Base-by-base conservation (phyloP, 345 rosid species). In the Salix viminalis region DNA sequence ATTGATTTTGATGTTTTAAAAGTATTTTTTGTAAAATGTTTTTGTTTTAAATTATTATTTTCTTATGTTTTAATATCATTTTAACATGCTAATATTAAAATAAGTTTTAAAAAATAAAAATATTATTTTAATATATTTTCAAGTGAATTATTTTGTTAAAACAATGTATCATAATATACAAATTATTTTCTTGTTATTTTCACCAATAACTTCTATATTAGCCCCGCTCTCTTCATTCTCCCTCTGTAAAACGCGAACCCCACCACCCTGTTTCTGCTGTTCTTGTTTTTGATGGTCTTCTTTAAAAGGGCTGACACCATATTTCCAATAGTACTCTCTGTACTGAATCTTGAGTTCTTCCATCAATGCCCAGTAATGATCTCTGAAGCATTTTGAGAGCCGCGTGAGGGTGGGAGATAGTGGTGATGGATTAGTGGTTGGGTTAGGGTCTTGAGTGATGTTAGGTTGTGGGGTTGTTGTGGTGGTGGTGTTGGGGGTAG, bases 331-430 rank as follows among this genome's bases (percentile, higher is more conserved):
- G 84, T 87, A 91, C 5, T 83, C 87, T 70, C 86, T 80, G 87
- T 84, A 84, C 81, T 84, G 90, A 30, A 81, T 56, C 79, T 82
- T 91, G 79, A 91, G 83, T 56, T 91, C 91, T 80, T 89, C 92
- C 93, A 88, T 88, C 7, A 89, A 73, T 65, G 91, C 91, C 96
- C 96, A 89, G 78, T 91, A 91, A 71, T 90, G 81, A 78, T 85
- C 86, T 58, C 85, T 79, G 87, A 90, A 92, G 79, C 92, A 89
- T 23, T 76, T 82, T 60, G 91, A 83, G 21, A 96, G 94, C 75
- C 90, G 93, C 3, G 96, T 86, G 66, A 30, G 84, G 34, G 34
- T 32, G 34, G 4, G 34, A 3, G 34, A 32, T 32, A 32, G 34
- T 32, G 34, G 34, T 32, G n/a, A 66, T 61, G 75, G 26, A 58